phyloP scores from a whole-genome alignment of 2,329 filamentous ascomycete genomes.

The Ophiocordyceps sinensis region DNA sequence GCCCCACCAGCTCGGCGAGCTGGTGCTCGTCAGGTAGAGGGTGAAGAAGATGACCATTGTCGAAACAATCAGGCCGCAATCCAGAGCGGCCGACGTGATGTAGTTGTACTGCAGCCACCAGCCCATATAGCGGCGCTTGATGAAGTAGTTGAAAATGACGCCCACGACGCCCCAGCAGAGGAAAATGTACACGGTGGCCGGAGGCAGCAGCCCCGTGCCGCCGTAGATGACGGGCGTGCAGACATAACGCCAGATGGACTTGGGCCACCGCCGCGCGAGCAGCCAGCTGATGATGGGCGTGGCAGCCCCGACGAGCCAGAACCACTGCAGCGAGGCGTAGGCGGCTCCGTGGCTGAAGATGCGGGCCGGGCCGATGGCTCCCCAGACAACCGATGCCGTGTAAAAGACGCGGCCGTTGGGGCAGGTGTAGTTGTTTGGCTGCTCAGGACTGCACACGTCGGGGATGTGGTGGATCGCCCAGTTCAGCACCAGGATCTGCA shows the following conservation, averaged over 20 bases:
- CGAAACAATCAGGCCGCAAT: slow-evolving; percentile 50
- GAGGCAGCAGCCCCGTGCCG: slow-evolving; percentile 47
- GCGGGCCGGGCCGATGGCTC: slow-evolving; percentile 53
- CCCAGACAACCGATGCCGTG: slow-evolving; percentile 59
- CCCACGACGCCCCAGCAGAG: slow-evolving; percentile 57
- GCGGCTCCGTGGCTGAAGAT: slow-evolving; percentile 51
- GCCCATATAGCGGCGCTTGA: slow-evolving; percentile 48
- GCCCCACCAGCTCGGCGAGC: slow-evolving; percentile 48
- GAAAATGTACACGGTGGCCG: slow-evolving; percentile 57
- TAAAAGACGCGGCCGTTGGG: slow-evolving; percentile 44
- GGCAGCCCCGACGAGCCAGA: slow-evolving; percentile 53
- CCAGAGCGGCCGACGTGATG: slow-evolving; percentile 55
- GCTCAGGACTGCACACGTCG: slow-evolving; percentile 39
- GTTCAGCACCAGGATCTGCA: slow-evolving; percentile 52
- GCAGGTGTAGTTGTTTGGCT: slow-evolving; percentile 43
- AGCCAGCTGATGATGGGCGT: slow-evolving; percentile 50
- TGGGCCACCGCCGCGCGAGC: slow-evolving; percentile 45
- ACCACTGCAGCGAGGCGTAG: slow-evolving; percentile 52
- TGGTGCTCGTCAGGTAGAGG: slow-evolving; percentile 42
- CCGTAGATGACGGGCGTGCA: slow-evolving; percentile 56
- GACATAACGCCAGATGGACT: slow-evolving; percentile 48
- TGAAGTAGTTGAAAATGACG: slow-evolving; percentile 52
- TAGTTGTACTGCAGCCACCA: slow-evolving; percentile 76
- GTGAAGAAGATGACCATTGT: slow-evolving; percentile 59
- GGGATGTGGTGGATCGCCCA: slow-evolving; percentile 49